Conservation (phyloP, 495 filamentous ascomycete genomes). For the Halenospora varia region DNA sequence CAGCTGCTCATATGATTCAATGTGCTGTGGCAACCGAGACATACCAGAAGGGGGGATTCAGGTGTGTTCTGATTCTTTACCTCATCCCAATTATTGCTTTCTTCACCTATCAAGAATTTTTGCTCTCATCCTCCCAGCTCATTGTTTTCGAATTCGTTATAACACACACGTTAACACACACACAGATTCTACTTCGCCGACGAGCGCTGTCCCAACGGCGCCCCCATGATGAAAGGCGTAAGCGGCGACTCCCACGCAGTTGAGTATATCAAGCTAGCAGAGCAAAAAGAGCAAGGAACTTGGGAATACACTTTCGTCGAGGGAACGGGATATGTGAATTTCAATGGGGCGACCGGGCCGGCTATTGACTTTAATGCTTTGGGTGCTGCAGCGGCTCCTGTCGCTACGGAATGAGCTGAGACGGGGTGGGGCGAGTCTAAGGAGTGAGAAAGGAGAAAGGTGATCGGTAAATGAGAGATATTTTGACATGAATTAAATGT, state of each 20-base stretch:
- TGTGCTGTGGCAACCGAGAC: neutral
- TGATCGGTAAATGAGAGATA: too few species aligned
- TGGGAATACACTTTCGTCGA: neutral
- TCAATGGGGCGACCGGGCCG: neutral
- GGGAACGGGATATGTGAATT: constrained; percentile 1
- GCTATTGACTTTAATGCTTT: neutral
- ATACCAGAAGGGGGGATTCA: neutral
- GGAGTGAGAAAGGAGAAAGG: too few species aligned
- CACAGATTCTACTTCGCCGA: neutral
- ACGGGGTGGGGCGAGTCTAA: too few species aligned
- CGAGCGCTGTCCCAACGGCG: neutral
- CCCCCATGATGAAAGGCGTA: neutral
- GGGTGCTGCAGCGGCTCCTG: neutral
- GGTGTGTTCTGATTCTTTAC: neutral
- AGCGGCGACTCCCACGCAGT: neutral
- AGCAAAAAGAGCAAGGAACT: neutral
- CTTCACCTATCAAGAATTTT: too few species aligned
- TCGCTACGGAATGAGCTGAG: too few species aligned
- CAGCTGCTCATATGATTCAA: neutral
- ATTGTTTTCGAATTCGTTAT: too few species aligned
- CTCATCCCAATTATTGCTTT: too few species aligned
- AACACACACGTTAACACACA: too few species aligned
- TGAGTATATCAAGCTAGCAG: neutral
- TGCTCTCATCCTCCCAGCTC: too few species aligned
- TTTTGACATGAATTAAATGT: too few species aligned